phyloP scores from a whole-genome alignment of 768 basidiomycete species.

The Roridomyces roridus region DNA sequence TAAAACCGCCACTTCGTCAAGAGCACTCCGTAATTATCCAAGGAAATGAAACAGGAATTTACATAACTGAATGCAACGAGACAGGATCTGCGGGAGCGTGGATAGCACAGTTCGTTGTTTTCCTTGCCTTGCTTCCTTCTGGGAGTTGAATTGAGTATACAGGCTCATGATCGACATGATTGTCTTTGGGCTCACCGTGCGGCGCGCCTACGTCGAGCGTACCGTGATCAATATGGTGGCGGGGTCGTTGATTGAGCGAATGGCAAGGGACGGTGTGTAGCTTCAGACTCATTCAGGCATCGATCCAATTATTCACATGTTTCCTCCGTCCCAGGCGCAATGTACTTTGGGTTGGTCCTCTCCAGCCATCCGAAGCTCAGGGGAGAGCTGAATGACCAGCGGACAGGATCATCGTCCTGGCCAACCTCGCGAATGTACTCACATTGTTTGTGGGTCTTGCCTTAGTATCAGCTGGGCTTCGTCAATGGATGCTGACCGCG shows the following conservation, averaged over 20 bases:
- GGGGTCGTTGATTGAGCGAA: constrained; percentile 12
- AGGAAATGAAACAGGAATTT: no score
- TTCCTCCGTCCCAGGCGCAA: constrained; percentile 2
- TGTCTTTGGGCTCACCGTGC: constrained; percentile 15
- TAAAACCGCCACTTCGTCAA: no score
- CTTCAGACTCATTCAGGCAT: no score
- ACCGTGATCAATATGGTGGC: background rate
- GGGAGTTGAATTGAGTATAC: background rate
- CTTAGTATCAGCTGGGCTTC: no score
- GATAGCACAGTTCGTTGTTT: constrained; percentile 15
- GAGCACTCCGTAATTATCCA: constrained; percentile 1
- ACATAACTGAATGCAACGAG: background rate
- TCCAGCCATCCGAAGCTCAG: no score
- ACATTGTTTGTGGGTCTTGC: constrained; percentile 9
- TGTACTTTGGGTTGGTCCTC: constrained; percentile 21
- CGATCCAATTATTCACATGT: background rate
- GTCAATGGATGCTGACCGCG: no score
- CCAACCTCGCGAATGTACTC: constrained; percentile 17
- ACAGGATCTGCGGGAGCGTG: constrained; percentile 2
- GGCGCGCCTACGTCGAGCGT: constrained; percentile 6
- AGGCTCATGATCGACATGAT: constrained; percentile 8
- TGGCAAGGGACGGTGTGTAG: constrained; percentile 17
- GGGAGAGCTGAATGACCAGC: no score
- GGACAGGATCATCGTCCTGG: constrained; percentile 20
- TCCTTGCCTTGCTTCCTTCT: background rate